Evolutionary conservation across 768 basidiomycete species (phyloP), one percentile per base, ranked within the genome.

Genomic region (Terana coerulea): DNA sequence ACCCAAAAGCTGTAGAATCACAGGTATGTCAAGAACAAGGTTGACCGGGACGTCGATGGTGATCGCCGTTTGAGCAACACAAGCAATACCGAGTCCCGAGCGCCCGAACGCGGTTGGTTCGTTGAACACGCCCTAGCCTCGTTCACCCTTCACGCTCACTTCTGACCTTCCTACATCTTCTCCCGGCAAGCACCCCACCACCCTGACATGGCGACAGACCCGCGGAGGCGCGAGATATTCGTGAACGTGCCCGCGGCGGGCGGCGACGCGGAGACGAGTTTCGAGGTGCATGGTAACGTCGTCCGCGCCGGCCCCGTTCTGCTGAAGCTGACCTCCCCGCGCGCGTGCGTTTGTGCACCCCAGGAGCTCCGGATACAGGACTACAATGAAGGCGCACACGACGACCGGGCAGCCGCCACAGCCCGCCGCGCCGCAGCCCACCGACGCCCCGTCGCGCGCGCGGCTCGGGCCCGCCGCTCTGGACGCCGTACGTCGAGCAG

Each of bases 331-430:
- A 42, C 39, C 35, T 17, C 24, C 19, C 35, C n/a, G n/a, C n/a
- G n/a, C n/a, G n/a, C n/a, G n/a, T n/a, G n/a, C n/a, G n/a, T n/a
- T n/a, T n/a, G n/a, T n/a, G 9, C 44, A 17, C 24, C 24, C 24
- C 50, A 85, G 83, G 83, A 85, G 69, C 64, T 72, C 22, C 77
- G 83, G 33, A 56, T 74, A 4, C 67, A 73, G 31, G 83, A 83
- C 60, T 86, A 86, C 56, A 55, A n/a, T 81, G 25, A 64, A 63
- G 19, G 72, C 77, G 0, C 83, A 79, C 57, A 61, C 57, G 25
- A 55, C 72, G 0, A 79, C 78, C 0, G 74, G 77, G 14, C 60
- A 66, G 34, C 72, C 77, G 4, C 83, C 83, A 3, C 58, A 47
- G 14, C 79, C 81, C 8, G 72, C 71, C 31, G 77, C 81, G 0